A percentile compares a stretch with the other conserved stretches of the same genome.
phyloP scores from a whole-genome alignment of 768 basidiomycete genomes.

The Mycena crocata region DNA sequence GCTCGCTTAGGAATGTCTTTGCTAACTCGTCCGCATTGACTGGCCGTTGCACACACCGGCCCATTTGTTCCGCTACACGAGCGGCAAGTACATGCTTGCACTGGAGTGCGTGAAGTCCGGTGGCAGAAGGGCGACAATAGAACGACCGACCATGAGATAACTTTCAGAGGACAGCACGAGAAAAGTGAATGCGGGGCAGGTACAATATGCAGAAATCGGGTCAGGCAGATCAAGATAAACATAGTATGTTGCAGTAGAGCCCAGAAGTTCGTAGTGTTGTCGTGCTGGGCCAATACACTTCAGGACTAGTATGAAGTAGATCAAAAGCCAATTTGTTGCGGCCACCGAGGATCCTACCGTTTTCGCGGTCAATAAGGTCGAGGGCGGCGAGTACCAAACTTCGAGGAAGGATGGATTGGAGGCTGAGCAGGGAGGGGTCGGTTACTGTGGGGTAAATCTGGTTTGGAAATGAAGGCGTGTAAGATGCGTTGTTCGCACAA shows the following conservation, averaged over 20 bases:
- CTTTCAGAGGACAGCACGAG: constrained; percentile 69
- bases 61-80: constrained; percentile 66
- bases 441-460: constrained; percentile 44
- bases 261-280: constrained; percentile 75
- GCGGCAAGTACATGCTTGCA: constrained; percentile 86
- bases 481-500: constrained; percentile 11
- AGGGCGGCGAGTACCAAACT: constrained; percentile 74
- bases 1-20: constrained; percentile 43
- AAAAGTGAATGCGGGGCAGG: constrained; percentile 79
- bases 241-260: constrained; percentile 71
- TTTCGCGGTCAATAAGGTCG: constrained; percentile 79
- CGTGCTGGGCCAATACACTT: constrained; percentile 70
- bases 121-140: constrained; percentile 20
- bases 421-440: constrained; percentile 66
- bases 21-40: constrained; percentile 62
- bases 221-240: constrained; percentile 62
- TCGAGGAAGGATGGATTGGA: constrained; percentile 72
- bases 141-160: constrained; percentile 70
- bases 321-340: not conserved
- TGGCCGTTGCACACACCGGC: constrained; percentile 61
- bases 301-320: constrained; percentile 59
- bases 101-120: constrained; percentile 48
- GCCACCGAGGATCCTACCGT: constrained; percentile 57
- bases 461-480: not conserved
- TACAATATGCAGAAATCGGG: constrained; percentile 68